Conservation (phyloP, 1,284 basidiomycete genomes). For the Marasmius tenuissimus region DNA sequence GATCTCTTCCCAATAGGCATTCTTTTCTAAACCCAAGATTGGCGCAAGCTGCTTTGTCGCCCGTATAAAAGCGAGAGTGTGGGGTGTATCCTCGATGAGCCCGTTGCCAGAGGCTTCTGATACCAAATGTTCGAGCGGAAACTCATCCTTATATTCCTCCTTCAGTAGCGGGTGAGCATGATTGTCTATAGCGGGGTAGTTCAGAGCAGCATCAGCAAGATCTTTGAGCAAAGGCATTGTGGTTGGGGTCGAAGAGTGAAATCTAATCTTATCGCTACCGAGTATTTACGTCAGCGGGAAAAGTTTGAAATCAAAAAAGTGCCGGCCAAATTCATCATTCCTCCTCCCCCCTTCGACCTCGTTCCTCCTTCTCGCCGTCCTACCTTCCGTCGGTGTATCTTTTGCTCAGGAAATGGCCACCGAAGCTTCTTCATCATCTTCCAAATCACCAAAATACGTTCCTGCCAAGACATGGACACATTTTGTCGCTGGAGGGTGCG, state of each 20-base stretch:
- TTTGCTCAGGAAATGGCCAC: not conserved
- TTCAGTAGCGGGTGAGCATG: slow-evolving; percentile 72
- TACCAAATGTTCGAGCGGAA: slow-evolving; percentile 61
- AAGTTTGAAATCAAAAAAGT: too few relatives aligned
- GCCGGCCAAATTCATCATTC: too few relatives aligned
- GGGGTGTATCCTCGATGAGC: slow-evolving; percentile 46
- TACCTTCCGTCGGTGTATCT: not conserved
- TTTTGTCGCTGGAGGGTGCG: slow-evolving; percentile 85
- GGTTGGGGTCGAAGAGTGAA: not conserved
- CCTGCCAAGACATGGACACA: slow-evolving; percentile 86
- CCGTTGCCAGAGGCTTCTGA: slow-evolving; percentile 62
- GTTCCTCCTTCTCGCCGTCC: not conserved
- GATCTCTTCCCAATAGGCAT: slow-evolving; percentile 57
- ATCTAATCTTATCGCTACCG: not conserved
- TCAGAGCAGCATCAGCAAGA: slow-evolving; percentile 26
- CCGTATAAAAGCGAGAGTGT: slow-evolving; percentile 59
- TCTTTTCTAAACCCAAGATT: slow-evolving; percentile 41
- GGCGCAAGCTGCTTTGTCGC: slow-evolving; percentile 54
- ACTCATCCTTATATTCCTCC: slow-evolving; percentile 38
- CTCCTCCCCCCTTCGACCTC: not conserved
- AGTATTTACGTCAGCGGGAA: not conserved
- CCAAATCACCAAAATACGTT: slow-evolving; percentile 4
- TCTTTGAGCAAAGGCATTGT: not conserved
- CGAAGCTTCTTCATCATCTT: not conserved
- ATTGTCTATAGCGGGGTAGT: slow-evolving; percentile 64